phyloP scores from a whole-genome alignment of 371 early-diverging fungal genomes.

The Lichtheimia corymbifera region DNA sequence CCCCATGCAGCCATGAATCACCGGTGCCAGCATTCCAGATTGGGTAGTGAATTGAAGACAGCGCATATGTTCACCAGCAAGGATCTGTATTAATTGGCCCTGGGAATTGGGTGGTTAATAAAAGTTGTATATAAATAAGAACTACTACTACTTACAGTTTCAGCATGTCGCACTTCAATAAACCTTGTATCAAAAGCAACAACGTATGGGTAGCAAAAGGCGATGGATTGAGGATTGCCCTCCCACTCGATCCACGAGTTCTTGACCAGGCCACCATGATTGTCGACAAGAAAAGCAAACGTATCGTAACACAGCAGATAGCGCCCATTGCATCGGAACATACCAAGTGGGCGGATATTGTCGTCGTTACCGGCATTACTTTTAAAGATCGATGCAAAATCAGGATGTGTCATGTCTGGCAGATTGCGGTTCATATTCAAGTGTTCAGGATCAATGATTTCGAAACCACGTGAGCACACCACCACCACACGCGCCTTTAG shows the following conservation, averaged over 20 bases:
- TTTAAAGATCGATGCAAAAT: constrained; percentile 17
- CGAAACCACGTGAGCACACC: constrained; percentile 90
- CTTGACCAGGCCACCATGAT: constrained; percentile 32
- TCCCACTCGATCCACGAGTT: constrained; percentile 43
- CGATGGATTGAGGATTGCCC: constrained; percentile 54
- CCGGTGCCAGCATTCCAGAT: constrained; percentile 16
- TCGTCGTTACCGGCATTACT: constrained; percentile 3
- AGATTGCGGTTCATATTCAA: constrained; percentile 55
- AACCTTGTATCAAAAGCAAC: constrained; percentile 82
- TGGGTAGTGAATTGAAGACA: constrained; percentile 21
- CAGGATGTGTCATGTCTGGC: constrained; percentile 27
- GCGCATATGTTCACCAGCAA: constrained; percentile 29
- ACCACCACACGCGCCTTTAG: constrained; percentile 82
- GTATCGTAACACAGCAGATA: constrained; percentile 88
- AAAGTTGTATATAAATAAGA: not conserved
- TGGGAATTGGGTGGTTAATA: constrained; percentile 2
- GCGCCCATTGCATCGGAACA: constrained; percentile 72
- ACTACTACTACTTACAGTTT: constrained; percentile 49
- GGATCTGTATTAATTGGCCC: constrained; percentile 35
- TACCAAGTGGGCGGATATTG: constrained; percentile 65
- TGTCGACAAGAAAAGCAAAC: constrained; percentile 85
- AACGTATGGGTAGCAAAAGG: constrained; percentile 74
- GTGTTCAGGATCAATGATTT: constrained; percentile 83
- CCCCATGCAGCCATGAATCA: constrained; percentile 34
- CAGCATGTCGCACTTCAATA: constrained; percentile 81